These are phyloP conservation scores for Ophiognomonia clavigignenti-juglandacearum DNA, from an alignment of 2,329 filamentous ascomycete genomes.

Conservation along the genomic window DNA sequence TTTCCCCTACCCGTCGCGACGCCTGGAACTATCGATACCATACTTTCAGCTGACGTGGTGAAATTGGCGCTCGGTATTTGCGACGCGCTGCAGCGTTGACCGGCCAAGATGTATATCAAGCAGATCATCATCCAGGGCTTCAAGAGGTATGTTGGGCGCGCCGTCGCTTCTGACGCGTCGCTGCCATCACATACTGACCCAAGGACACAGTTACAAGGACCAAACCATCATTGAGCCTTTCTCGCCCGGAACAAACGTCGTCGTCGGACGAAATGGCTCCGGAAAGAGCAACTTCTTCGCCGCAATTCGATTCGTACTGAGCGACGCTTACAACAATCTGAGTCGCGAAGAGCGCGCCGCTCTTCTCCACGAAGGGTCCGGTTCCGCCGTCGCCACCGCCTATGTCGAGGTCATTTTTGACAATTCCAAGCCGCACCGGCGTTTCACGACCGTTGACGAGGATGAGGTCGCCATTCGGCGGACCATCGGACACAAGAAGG, in stretches of 20 bases:
- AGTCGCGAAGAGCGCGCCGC: constrained; percentile 93
- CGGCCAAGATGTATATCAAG: constrained; percentile 88
- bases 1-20: neutral
- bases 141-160: constrained; percentile 66
- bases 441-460: constrained; percentile 87
- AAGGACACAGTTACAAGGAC: constrained; percentile 81
- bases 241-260: constrained; percentile 95
- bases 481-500: constrained; percentile 95
- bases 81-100: constrained; percentile 21
- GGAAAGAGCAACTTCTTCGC: constrained; percentile 99
- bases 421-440: constrained; percentile 73
- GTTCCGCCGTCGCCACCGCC: constrained; percentile 97
- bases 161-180: neutral
- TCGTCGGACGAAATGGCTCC: constrained; percentile 97
- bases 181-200: constrained; percentile 12
- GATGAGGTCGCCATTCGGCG: constrained; percentile 79
- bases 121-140: constrained; percentile 99
- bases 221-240: constrained; percentile 98
- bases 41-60: neutral
- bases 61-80: constrained; percentile 1
- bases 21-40: neutral
- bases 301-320: constrained; percentile 95
- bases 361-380: constrained; percentile 95
- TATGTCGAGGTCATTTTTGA: constrained; percentile 99
- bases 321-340: constrained; percentile 96